Evolutionary conservation across 2,329 filamentous ascomycete species (phyloP).

Genomic region (Stemphylium lycopersici): DNA sequence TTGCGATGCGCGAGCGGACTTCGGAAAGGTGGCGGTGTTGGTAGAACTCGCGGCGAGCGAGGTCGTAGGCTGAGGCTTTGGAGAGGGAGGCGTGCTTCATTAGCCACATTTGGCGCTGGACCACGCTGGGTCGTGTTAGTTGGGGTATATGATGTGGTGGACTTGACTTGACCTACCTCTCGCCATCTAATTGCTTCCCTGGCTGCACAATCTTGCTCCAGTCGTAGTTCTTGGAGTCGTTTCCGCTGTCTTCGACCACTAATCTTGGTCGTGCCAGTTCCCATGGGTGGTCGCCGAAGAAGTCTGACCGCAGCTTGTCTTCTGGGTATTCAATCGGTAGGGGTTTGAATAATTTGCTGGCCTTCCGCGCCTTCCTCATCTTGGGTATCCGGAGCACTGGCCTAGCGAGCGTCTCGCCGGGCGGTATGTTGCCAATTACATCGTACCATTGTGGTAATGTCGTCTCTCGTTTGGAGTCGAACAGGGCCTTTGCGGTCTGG

Average conservation of each 20-base stretch:
- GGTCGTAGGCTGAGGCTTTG: slow-evolving; percentile 78
- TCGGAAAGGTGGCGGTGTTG: slow-evolving; percentile 80
- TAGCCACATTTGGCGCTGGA: slow-evolving; percentile 89
- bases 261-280: slow-evolving; percentile 88
- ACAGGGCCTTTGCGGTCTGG: slow-evolving; percentile 58
- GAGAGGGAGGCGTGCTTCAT: slow-evolving; percentile 64
- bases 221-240: slow-evolving; percentile 75
- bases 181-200: slow-evolving; percentile 78
- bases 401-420: slow-evolving; percentile 65
- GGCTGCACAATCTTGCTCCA: slow-evolving; percentile 81
- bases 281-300: slow-evolving; percentile 96
- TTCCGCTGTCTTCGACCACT: slow-evolving; percentile 83
- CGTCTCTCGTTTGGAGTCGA: slow-evolving; percentile 51
- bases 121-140: slow-evolving; percentile 66
- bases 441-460: slow-evolving; percentile 63
- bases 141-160: not conserved
- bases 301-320: slow-evolving; percentile 77
- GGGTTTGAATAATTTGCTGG: slow-evolving; percentile 81
- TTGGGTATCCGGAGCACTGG: slow-evolving; percentile 57
- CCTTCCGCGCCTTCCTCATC: slow-evolving; percentile 55
- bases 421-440: slow-evolving; percentile 63
- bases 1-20: slow-evolving; percentile 78
- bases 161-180: slow-evolving; percentile 66
- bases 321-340: slow-evolving; percentile 80
- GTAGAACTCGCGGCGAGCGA: slow-evolving; percentile 90